Evolutionary conservation across 768 basidiomycete species (phyloP), one percentile per base, ranked within the genome.

Genomic region (Lactifluus echinatus): DNA sequence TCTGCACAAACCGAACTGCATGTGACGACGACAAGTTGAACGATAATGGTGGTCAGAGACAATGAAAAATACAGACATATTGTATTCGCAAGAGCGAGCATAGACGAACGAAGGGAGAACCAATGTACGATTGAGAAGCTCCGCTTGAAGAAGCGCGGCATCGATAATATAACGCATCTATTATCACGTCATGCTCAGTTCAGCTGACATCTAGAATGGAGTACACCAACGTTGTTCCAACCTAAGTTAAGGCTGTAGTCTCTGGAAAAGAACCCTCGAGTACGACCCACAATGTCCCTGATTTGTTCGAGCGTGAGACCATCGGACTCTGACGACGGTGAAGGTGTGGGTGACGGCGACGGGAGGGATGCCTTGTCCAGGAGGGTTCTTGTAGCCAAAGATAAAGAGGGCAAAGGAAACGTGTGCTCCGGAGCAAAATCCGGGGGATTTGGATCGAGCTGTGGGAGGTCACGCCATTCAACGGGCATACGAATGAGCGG

Each of bases 101-200:
- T 79, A 78, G 50, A 78, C 70, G 59, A 70, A 74, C 2, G 76
- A 72, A 6, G 76, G 76, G 39, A 79, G 51, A 39, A 78, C 66
- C 50, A 74, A 69, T 1, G 74, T 75, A 44, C 76, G 71, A 61
- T 76, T 75, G 40, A 77, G 67, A 7, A 77, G 62, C 21, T 65
- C 60, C 19, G 76, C 74, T 45, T 78, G 77, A 14, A 75, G 51
- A 19, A 78, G 60, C 7, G 74, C 67, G 2, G 75, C 72, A 59
- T 78, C 76, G 56, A 78, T 71, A 56, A 78, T 79, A 59, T 78
- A 78, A 21, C 76, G 73, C 70, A 78, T 70, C 76, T 76, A 40
- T 48, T 3, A n/a, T n/a, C n/a, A 31, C 28, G 15, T 11, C 21
- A 23, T 64, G 37, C 57, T 63, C 37, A 34, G 44, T 11, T 19